Evolutionary conservation across 108 stramenopile species (phyloP), one percentile per base, ranked within the genome.

Genomic region (Nitzschia sp.): DNA sequence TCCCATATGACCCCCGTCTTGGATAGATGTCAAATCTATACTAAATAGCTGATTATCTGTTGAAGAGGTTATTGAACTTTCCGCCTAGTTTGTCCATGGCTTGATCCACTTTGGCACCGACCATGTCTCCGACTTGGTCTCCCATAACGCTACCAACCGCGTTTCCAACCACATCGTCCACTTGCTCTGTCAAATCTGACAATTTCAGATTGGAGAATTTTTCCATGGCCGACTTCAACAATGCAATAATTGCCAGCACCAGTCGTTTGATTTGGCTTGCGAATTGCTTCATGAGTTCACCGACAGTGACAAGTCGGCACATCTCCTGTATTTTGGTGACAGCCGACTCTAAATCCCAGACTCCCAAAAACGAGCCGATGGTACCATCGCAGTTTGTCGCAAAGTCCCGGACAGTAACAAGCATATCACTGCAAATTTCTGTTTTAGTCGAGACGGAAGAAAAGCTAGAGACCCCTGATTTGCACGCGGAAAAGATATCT

Each of bases 1-100:
- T 81, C 0, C 82, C 85, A 11, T 57, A 55, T 31, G 85, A 86
- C 48, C 79, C 82, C 11, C 76, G 85, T 25, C 75, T 85, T 9
- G 66, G 30, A n/a, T n/a, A n/a, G n/a, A n/a, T n/a, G n/a, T n/a
- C n/a, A n/a, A n/a, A n/a, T n/a, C n/a, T n/a, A n/a, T n/a, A n/a
- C n/a, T n/a, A n/a, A n/a, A n/a, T n/a, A n/a, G n/a, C n/a, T n/a
- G n/a, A n/a, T 42, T 42, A 42, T 42, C 38, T 6, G 9, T 58
- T 58, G 6, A 61, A 61, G 5, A 66, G 27, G 6, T 51, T 51
- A 5, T 21, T 29, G 48, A 66, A 66, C 29, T 51, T 51, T 29
- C 48, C 28, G 24, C 29, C 32, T 3, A 66, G 13, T 17, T 66
- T 66, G 48, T 51, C 28, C 64, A 66, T 66, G 27, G 64, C 64